Conservation (phyloP, 2,329 filamentous ascomycete species). For the Fusarium algeriense region DNA sequence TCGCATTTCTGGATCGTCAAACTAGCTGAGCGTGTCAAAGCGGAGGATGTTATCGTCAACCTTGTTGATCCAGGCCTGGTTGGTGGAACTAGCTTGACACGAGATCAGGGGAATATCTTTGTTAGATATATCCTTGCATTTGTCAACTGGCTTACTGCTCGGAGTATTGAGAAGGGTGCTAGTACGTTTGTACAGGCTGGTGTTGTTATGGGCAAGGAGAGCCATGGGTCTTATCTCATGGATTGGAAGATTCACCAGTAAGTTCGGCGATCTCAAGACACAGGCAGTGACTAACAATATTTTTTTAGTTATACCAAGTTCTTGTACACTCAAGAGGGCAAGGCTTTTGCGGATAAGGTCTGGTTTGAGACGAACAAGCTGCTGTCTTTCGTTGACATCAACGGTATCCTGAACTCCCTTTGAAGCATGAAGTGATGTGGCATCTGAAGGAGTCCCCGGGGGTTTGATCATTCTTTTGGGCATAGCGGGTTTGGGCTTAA, state of each 20-base stretch:
- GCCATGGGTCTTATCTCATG: conserved; percentile 42
- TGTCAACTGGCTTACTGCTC: conserved; percentile 22
- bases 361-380: conserved; percentile 56
- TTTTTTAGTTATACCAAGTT: conserved; percentile 49
- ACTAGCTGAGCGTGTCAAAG: conserved; percentile 52
- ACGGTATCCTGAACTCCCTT: conserved; percentile 31
- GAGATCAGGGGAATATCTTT: conserved; percentile 45
- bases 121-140: conserved; percentile 14
- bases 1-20: conserved; percentile 53
- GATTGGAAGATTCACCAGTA: conserved; percentile 46
- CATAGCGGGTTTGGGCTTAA: neutral
- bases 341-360: conserved; percentile 50
- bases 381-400: conserved; percentile 50
- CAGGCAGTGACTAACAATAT: conserved; percentile 6
- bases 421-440: neutral
- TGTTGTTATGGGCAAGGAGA: conserved; percentile 38
- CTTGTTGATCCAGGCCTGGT: conserved; percentile 60
- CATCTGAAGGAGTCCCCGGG: no score
- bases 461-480: no score
- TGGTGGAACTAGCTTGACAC: conserved; percentile 57
- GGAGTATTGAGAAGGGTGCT: conserved; percentile 33
- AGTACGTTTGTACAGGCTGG: conserved; percentile 41
- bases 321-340: conserved; percentile 53
- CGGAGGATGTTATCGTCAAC: conserved; percentile 60
- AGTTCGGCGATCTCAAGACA: neutral